Percentiles rank a stretch among this genome's conserved stretches.
These are phyloP conservation scores for Fusarium hainanense DNA, from an alignment of 2,329 filamentous ascomycete species.

Conservation along the genomic window DNA sequence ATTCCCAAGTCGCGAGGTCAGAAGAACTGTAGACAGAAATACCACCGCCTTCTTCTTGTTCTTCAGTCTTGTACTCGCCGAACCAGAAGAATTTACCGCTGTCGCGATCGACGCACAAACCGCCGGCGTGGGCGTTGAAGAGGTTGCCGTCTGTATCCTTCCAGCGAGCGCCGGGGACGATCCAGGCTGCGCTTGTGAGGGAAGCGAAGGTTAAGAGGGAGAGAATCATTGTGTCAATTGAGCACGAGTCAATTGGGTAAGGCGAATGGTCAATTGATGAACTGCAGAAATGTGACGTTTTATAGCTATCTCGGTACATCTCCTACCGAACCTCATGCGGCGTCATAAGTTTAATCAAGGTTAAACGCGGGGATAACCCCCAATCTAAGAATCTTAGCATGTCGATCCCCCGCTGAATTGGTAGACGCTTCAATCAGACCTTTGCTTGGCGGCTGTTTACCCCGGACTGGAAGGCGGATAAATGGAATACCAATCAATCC, in stretches of 20 bases:
- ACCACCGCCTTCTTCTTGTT: slow-evolving; percentile 68
- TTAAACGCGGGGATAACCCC: slow-evolving; percentile 21
- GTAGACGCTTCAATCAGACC: slow-evolving; percentile 38
- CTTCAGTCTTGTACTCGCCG: slow-evolving; percentile 70
- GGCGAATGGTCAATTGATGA: no score
- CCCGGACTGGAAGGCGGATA: slow-evolving; percentile 9
- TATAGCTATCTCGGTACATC: slow-evolving; percentile 28
- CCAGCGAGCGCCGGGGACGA: slow-evolving; percentile 71
- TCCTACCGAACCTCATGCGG: slow-evolving; percentile 3
- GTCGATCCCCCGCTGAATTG: slow-evolving; percentile 35
- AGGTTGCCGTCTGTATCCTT: slow-evolving; percentile 68
- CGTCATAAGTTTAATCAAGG: slow-evolving; percentile 13
- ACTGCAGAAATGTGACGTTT: not conserved
- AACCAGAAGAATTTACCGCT: slow-evolving; percentile 69
- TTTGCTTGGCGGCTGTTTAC: slow-evolving; percentile 11
- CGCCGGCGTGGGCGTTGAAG: slow-evolving; percentile 71
- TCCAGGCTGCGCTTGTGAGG: slow-evolving; percentile 55
- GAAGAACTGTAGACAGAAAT: slow-evolving; percentile 70
- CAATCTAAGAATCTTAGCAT: slow-evolving; percentile 2
- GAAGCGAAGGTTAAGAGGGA: slow-evolving; percentile 27
- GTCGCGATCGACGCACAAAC: slow-evolving; percentile 62
- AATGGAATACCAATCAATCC: slow-evolving; percentile 26
- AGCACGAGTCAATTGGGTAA: not conserved
- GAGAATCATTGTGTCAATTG: slow-evolving; percentile 4
- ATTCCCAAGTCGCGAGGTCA: slow-evolving; percentile 69